These are phyloP conservation scores for Thinopyrum elongatum DNA, from an alignment of 176 grass and related monocot species.

Conservation along the genomic window DNA sequence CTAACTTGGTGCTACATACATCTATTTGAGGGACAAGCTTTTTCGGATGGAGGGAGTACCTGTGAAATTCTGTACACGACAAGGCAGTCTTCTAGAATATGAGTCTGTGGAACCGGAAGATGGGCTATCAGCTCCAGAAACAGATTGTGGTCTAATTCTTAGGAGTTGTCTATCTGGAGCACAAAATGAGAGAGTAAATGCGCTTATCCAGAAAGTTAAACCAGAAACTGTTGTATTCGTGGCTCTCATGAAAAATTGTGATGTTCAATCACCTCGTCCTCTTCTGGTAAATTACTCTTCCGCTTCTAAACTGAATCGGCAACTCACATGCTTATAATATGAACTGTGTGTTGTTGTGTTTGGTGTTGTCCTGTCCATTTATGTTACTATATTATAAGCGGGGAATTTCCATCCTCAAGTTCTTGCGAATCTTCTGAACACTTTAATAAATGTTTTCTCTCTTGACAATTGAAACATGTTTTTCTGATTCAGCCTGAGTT, in stretches of 20 bases:
- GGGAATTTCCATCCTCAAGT: too few species aligned
- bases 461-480: too few species aligned
- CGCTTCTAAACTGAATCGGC: not conserved
- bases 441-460: not conserved
- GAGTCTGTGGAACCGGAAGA: not conserved
- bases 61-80: not conserved
- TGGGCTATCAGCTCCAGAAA: not conserved
- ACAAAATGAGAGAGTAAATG: not conserved
- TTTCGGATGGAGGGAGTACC: too few species aligned
- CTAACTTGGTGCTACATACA: too few species aligned
- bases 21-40: too few species aligned
- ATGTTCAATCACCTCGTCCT: not conserved
- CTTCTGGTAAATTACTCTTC: constrained; percentile 3
- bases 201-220: constrained; percentile 4
- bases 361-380: too few species aligned
- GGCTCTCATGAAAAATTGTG: not conserved
- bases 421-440: too few species aligned
- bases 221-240: not conserved
- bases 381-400: too few species aligned
- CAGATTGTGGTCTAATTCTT: not conserved
- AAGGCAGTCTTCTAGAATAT: not conserved
- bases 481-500: too few species aligned
- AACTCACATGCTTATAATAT: not conserved
- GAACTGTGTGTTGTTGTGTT: too few species aligned
- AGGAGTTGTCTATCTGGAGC: not conserved